Evolutionary conservation across 495 filamentous ascomycete genomes (phyloP).

Genomic region (Sabuloglossum arenarium): DNA sequence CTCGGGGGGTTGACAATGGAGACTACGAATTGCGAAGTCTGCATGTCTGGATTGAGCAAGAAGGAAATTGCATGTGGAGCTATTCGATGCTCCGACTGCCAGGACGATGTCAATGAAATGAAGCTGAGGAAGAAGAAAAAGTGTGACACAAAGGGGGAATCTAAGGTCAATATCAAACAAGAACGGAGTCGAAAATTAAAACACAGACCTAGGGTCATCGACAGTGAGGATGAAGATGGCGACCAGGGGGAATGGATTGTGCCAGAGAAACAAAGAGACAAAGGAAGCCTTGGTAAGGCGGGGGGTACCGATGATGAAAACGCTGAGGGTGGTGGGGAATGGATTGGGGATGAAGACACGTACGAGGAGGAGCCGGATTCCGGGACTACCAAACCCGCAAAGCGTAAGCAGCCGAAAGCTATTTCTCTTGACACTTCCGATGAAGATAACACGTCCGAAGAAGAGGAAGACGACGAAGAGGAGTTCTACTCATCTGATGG

Average conservation of each 20-base stretch:
- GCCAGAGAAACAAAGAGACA: constrained; percentile 33
- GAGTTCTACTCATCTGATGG: not conserved
- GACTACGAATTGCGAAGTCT: constrained; percentile 75
- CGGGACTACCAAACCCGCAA: not conserved
- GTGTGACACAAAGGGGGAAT: not conserved
- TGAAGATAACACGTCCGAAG: constrained; percentile 4
- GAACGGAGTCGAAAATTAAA: constrained; percentile 19
- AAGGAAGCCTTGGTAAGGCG: constrained; percentile 44
- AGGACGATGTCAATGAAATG: constrained; percentile 32
- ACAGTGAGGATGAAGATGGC: constrained; percentile 27
- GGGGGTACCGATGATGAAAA: constrained; percentile 72
- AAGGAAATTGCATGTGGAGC: constrained; percentile 34
- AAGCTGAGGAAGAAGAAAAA: constrained; percentile 5
- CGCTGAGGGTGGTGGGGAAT: constrained; percentile 67
- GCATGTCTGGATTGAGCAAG: constrained; percentile 44
- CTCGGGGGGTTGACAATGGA: constrained; percentile 67
- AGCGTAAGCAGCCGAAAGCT: not conserved
- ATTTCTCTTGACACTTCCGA: not conserved
- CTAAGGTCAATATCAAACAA: constrained; percentile 16
- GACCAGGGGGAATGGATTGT: constrained; percentile 51
- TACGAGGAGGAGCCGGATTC: constrained; percentile 7
- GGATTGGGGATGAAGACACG: constrained; percentile 42
- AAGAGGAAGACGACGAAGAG: constrained; percentile 15
- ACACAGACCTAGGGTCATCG: constrained; percentile 33
- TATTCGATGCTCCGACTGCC: constrained; percentile 52